A percentile compares a stretch with the other conserved stretches of the same genome.
Conservation (phyloP, 257 asterid genomes). For the Plantago ovata region DNA sequence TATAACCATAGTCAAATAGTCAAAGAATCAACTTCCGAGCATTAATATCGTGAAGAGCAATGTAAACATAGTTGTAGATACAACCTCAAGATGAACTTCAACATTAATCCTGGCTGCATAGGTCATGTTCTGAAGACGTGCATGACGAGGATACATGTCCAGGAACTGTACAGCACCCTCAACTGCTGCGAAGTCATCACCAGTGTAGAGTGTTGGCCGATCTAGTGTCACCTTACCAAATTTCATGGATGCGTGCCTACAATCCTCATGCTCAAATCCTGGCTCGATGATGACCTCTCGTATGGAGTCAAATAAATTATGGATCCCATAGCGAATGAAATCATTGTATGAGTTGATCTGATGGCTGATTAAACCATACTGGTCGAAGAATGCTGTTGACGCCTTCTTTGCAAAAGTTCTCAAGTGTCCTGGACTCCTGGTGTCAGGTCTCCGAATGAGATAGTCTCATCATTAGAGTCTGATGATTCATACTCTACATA, state of each 20-base stretch:
- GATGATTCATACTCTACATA: conserved; percentile 33
- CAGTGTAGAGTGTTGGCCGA: conserved; percentile 55
- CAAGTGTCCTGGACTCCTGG: conserved; percentile 38
- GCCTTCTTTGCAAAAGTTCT: conserved; percentile 61
- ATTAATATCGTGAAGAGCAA: background rate
- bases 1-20: background rate
- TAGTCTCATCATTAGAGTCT: conserved; percentile 51
- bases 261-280: conserved; percentile 72
- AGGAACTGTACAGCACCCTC: conserved; percentile 45
- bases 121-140: conserved; percentile 91
- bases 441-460: conserved; percentile 41
- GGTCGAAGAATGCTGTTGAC: conserved; percentile 60
- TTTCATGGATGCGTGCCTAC: conserved; percentile 70
- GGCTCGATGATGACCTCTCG: conserved; percentile 79
- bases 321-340: conserved; percentile 63
- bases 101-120: conserved; percentile 72
- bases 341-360: conserved; percentile 81
- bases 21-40: conserved; percentile 1
- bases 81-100: conserved; percentile 63
- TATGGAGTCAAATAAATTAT: conserved; percentile 60
- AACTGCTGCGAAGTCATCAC: conserved; percentile 44
- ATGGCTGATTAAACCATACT: conserved; percentile 77
- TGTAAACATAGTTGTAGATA: background rate
- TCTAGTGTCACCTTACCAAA: conserved; percentile 78
- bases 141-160: conserved; percentile 72